Conservation (phyloP, 2,329 filamentous ascomycete genomes). For the Pestalotiopsis sp. region DNA sequence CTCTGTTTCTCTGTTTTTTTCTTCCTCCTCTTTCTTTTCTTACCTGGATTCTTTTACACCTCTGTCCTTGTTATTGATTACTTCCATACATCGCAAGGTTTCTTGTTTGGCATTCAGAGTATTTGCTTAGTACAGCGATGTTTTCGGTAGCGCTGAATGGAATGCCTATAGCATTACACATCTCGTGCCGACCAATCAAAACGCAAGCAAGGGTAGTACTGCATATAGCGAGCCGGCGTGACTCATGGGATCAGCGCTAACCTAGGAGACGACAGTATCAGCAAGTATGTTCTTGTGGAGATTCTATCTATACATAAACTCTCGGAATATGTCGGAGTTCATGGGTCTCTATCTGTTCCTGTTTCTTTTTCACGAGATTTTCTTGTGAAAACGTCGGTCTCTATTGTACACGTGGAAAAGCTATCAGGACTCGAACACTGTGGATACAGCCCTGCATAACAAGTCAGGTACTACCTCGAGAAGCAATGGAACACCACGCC, state of each 20-base stretch:
- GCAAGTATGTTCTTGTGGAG: not conserved
- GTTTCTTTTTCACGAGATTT: not conserved
- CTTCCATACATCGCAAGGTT: no score
- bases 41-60: no score
- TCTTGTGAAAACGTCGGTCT: not conserved
- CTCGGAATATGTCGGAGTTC: not conserved
- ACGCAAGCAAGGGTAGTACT: not conserved
- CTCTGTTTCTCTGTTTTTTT: no score
- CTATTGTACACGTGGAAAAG: no score
- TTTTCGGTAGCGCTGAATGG: not conserved
- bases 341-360: not conserved
- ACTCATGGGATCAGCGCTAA: not conserved
- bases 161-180: not conserved
- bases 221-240: not conserved
- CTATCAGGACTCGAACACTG: not conserved
- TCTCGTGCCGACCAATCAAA: not conserved
- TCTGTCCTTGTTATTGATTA: no score
- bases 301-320: not conserved
- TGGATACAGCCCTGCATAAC: not conserved
- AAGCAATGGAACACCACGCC: constrained; percentile 12
- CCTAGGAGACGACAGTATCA: not conserved
- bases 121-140: not conserved
- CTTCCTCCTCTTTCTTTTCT: no score
- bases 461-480: not conserved
- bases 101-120: no score